Evolutionary conservation across 164 flowering plant genomes (phyloP).

Genomic region (Tinospora cordifolia): DNA sequence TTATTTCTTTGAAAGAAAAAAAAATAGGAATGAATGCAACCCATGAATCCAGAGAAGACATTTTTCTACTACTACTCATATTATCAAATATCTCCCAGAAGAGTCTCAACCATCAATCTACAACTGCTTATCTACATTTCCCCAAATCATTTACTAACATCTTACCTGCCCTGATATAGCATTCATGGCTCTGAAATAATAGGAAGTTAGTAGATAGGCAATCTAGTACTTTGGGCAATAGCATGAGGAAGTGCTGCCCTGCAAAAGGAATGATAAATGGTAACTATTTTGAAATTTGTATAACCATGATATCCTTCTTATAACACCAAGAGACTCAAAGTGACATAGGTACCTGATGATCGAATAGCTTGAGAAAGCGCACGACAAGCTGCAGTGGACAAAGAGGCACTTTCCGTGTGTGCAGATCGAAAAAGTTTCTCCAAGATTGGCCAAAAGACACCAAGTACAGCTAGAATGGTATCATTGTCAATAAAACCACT

Average conservation of each 20-base stretch:
- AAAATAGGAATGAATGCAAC: no score
- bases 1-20: no score
- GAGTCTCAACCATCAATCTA: background rate
- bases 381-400: conserved; percentile 83
- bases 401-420: conserved; percentile 68
- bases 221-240: conserved; percentile 70
- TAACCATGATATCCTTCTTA: background rate
- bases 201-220: conserved; percentile 69
- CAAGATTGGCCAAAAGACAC: conserved; percentile 78
- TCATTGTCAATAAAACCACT: conserved; percentile 40
- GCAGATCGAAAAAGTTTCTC: conserved; percentile 63
- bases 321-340: background rate
- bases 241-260: conserved; percentile 68
- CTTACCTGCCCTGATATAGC: conserved; percentile 84
- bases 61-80: background rate
- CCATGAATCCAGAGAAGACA: no score
- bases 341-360: conserved; percentile 51
- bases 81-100: background rate
- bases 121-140: background rate
- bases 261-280: conserved; percentile 25
- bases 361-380: conserved; percentile 85
- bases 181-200: conserved; percentile 70
- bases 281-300: background rate
- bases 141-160: conserved; percentile 1
- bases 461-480: conserved; percentile 44